Evolutionary conservation across 164 flowering plant genomes (phyloP).

Genomic region (Chimonanthus salicifolius): DNA sequence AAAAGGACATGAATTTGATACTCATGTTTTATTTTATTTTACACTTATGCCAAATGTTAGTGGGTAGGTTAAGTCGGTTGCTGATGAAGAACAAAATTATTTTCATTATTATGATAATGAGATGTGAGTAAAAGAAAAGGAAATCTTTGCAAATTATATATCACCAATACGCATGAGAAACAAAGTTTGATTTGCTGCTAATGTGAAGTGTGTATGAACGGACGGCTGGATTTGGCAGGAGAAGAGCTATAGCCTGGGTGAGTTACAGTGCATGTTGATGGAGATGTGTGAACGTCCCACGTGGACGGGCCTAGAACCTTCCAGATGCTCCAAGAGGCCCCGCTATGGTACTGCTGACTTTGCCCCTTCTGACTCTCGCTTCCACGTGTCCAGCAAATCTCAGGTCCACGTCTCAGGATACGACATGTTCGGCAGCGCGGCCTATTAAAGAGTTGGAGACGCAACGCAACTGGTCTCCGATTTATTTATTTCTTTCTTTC

Average conservation of each 20-base stretch:
- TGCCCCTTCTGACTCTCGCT: not conserved
- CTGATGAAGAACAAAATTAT: no score
- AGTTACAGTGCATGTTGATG: constrained; percentile 41
- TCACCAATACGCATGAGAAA: no score
- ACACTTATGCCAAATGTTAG: no score
- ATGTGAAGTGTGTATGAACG: not conserved
- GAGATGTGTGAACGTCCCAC: constrained; percentile 36
- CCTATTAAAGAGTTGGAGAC: not conserved
- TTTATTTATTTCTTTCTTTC: not conserved
- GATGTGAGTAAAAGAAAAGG: no score
- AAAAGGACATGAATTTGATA: no score
- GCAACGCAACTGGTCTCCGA: not conserved
- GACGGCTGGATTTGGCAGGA: not conserved
- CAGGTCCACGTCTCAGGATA: not conserved
- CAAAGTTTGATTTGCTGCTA: not conserved
- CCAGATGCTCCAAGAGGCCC: constrained; percentile 16
- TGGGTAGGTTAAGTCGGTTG: no score
- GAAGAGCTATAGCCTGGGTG: constrained; percentile 28
- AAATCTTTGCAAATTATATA: no score
- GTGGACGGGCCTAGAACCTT: constrained; percentile 6
- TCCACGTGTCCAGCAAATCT: not conserved
- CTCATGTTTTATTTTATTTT: no score
- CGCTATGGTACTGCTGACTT: constrained; percentile 8
- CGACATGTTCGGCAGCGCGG: not conserved
- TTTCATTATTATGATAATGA: no score